A percentile compares a stretch with the other conserved stretches of the same genome.
phyloP scores from a whole-genome alignment of 176 grass and related monocot genomes.

The Pontederia crassipes region DNA sequence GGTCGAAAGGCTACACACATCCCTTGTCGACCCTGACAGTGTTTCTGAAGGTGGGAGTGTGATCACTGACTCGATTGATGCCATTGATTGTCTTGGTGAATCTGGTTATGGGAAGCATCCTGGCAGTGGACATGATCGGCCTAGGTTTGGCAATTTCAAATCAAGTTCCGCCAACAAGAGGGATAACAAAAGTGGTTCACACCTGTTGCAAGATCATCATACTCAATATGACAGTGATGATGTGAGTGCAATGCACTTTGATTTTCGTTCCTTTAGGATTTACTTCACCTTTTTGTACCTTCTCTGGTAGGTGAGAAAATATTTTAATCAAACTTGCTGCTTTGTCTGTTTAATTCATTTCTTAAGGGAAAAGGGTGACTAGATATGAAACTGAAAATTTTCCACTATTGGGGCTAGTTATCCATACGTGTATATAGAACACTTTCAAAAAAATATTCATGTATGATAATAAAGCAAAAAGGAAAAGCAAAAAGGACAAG shows the following conservation, averaged over 20 bases:
- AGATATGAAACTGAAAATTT: no score
- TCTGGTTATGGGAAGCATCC: constrained; percentile 41
- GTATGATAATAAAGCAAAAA: no score
- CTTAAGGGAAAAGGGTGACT: no score
- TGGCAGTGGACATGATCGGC: constrained; percentile 49
- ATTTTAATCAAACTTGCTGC: no score
- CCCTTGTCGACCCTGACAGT: constrained; percentile 49
- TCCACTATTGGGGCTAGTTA: no score
- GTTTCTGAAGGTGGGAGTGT: constrained; percentile 87
- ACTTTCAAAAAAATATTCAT: no score
- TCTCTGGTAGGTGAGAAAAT: not conserved
- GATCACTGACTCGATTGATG: constrained; percentile 65
- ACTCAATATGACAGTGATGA: constrained; percentile 31
- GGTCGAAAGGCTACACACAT: constrained; percentile 79
- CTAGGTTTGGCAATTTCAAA: constrained; percentile 37
- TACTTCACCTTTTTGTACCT: constrained; percentile 8
- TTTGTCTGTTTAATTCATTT: no score
- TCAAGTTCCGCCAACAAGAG: constrained; percentile 28
- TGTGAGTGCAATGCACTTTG: constrained; percentile 43
- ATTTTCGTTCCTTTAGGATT: constrained; percentile 11
- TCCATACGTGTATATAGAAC: no score
- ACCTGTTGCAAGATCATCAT: constrained; percentile 38
- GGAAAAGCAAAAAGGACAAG: no score
- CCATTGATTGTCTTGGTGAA: constrained; percentile 23
- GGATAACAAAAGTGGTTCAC: constrained; percentile 39